phyloP scores from a whole-genome alignment of 306 rosid genomes.

The Sphenostylis stenocarpa region DNA sequence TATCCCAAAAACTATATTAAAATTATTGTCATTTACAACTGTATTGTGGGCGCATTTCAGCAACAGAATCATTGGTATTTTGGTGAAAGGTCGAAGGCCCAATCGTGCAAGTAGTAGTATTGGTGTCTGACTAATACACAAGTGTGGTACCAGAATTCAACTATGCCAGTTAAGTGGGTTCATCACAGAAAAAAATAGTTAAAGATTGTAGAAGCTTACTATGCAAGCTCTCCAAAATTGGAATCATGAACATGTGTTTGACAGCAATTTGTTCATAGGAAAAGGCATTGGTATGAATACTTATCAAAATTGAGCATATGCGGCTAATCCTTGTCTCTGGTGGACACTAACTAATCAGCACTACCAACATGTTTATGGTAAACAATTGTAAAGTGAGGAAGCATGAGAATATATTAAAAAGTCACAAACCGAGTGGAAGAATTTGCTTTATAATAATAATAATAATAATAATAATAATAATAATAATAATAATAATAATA shows the following conservation, averaged over 20 bases:
- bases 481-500: background rate
- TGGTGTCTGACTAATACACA: background rate
- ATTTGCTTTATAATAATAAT: slow-evolving; percentile 22
- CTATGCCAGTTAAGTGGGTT: background rate
- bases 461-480: background rate
- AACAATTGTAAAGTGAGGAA: slow-evolving; percentile 32
- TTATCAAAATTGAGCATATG: slow-evolving; percentile 26
- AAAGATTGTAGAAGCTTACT: slow-evolving; percentile 18
- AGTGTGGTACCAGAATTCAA: slow-evolving; percentile 11
- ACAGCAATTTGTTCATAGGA: slow-evolving; percentile 28
- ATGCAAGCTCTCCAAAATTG: slow-evolving; percentile 19
- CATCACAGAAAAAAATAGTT: slow-evolving; percentile 7
- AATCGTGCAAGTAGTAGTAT: background rate
- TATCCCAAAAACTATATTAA: background rate
- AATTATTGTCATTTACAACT: background rate
- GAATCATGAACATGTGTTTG: slow-evolving; percentile 15
- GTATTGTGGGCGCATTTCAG: background rate
- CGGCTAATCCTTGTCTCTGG: slow-evolving; percentile 14
- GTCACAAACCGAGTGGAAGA: slow-evolving; percentile 35
- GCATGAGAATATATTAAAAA: slow-evolving; percentile 39
- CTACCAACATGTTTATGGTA: slow-evolving; percentile 26
- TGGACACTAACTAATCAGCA: slow-evolving; percentile 41
- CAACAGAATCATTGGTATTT: background rate
- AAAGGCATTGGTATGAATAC: slow-evolving; percentile 2
- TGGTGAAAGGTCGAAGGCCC: background rate